Conservation (phyloP, 352 stramenopile species). For the Globisporangium nodosum region DNA sequence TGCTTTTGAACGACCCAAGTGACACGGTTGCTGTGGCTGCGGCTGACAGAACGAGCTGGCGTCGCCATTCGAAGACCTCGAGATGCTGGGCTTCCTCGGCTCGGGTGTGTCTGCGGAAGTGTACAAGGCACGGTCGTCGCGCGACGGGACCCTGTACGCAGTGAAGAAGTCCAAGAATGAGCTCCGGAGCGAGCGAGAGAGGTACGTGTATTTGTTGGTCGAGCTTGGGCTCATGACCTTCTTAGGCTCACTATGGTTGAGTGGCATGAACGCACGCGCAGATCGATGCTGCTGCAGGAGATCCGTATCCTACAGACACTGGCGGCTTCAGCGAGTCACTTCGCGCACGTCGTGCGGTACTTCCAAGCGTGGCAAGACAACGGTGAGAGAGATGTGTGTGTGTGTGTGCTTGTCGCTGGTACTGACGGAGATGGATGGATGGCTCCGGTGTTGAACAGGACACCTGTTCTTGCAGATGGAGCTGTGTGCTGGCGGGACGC, state of each 20-base stretch:
- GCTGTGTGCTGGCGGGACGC: conserved; percentile 84
- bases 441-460: conserved; percentile 19
- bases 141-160: conserved; percentile 37
- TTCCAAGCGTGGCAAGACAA: conserved; percentile 94
- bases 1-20: conserved; percentile 1
- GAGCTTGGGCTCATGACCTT: background rate
- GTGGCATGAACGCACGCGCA: conserved; percentile 10
- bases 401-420: background rate
- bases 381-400: conserved; percentile 22
- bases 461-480: conserved; percentile 94
- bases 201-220: conserved; percentile 25
- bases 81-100: conserved; percentile 57
- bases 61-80: conserved; percentile 41
- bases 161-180: conserved; percentile 81
- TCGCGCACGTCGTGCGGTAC: conserved; percentile 91
- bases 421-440: background rate
- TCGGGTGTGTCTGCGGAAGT: conserved; percentile 69
- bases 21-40: background rate
- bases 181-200: conserved; percentile 69
- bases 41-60: conserved; percentile 7
- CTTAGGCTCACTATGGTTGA: background rate
- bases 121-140: conserved; percentile 43
- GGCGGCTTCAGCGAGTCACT: conserved; percentile 25
- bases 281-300: conserved; percentile 57
- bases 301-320: conserved; percentile 51